phyloP scores from a whole-genome alignment of 1,284 basidiomycete species.

The Amylostereum areolatum region DNA sequence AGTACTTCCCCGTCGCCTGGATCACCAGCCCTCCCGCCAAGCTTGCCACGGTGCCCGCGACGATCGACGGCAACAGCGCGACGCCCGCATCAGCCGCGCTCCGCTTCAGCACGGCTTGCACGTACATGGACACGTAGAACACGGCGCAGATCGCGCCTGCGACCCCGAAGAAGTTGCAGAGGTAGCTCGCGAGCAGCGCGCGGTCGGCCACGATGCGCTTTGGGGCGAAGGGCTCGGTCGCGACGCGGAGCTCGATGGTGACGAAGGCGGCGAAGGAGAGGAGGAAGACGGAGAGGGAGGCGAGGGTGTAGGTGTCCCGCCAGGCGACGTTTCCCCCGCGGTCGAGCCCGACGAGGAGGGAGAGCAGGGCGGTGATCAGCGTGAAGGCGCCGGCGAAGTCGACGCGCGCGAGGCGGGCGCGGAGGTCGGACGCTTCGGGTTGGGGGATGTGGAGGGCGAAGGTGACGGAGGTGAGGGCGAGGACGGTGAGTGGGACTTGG shows the following conservation, averaged over 20 bases:
- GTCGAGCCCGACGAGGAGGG: slow-evolving; percentile 52
- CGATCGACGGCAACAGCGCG: slow-evolving; percentile 41
- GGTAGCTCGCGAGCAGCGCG: slow-evolving; percentile 46
- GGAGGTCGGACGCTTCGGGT: slow-evolving; percentile 27
- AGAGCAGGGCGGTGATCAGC: slow-evolving; percentile 45
- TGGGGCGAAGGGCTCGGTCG: slow-evolving; percentile 55
- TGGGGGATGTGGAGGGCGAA: slow-evolving; percentile 44
- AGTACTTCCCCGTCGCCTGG: slow-evolving; percentile 53
- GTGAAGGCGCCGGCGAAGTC: slow-evolving; percentile 51
- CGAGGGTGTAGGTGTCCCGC: slow-evolving; percentile 30
- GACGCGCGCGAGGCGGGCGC: slow-evolving; percentile 44
- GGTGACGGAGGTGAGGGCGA: slow-evolving; percentile 45
- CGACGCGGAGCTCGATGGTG: slow-evolving; percentile 34
- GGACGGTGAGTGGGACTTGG: slow-evolving; percentile 46
- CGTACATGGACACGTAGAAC: slow-evolving; percentile 49
- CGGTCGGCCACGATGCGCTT: slow-evolving; percentile 43
- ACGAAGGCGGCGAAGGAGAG: slow-evolving; percentile 20
- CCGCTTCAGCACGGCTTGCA: slow-evolving; percentile 47
- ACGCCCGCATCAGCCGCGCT: slow-evolving; percentile 42
- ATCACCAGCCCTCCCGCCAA: slow-evolving; percentile 46
- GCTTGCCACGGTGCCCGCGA: slow-evolving; percentile 41
- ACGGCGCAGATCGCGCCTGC: slow-evolving; percentile 37
- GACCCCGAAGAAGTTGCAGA: slow-evolving; percentile 54
- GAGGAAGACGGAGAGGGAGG: slow-evolving; percentile 16
- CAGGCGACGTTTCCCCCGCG: slow-evolving; percentile 52